Base-by-base conservation (phyloP, 768 basidiomycete species). In the Psilocybe cubensis region DNA sequence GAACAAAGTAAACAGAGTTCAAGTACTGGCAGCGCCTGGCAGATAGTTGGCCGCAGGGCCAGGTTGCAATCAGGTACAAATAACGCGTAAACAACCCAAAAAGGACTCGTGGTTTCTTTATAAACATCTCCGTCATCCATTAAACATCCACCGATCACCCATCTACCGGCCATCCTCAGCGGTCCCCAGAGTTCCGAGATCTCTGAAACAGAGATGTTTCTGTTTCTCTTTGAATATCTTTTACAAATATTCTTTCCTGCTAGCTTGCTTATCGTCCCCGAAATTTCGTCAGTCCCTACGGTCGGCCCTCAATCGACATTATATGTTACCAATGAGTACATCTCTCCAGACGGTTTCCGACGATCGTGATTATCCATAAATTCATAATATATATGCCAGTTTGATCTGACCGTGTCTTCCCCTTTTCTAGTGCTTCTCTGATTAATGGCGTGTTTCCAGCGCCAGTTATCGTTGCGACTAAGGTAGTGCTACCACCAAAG, bases 271-370 rank as follows among this genome's bases (percentile, higher is more conserved):
- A 25, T 12, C 6, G 20, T 12, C 12, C n/a, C 21, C 14, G 25
- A 27, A 25, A 46, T 46, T 27, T 23, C 45, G 7, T n/a, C 45
- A 12, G 25, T 46, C 31, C 45, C 63, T 46, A 58, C 61, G 3
- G 55, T 72, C 52, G 72, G 74, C 0, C 72, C 73, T 0, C 49
- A 46, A 25, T 64, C 69, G 7, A 65, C 76, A 23, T 60, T 83
- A 3, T 62, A 72, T 49, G 70, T 83, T 42, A 66, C 68, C 10
- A 83, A 83, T 65, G 71, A 71, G 53, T 57, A 69, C 12, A 79
- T 83, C 54, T 61, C 75, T n/a, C 84, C 83, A 0, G 84, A 84
- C 68, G 83, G 83, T 18, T 82, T 76, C 57, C 56, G 41, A 63
- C 70, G 81, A 4, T 52, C 54, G 53, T 61, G 41, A 29, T 63